phyloP scores from a whole-genome alignment of 345 rosid genomes.

The Eucalyptus grandis region DNA sequence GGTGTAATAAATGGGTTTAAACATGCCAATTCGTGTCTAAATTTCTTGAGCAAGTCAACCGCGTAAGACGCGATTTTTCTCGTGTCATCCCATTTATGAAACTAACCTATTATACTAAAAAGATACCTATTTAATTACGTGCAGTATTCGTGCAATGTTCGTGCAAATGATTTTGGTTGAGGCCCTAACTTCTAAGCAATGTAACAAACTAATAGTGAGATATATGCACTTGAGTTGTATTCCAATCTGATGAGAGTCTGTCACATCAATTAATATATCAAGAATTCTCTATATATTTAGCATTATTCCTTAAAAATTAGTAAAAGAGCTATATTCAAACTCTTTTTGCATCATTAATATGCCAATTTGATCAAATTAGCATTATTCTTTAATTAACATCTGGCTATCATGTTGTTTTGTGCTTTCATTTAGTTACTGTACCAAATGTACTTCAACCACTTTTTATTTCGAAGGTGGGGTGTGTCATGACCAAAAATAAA shows the following conservation, averaged over 20 bases:
- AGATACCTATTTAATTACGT: too few relatives aligned
- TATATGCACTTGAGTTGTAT: too few relatives aligned
- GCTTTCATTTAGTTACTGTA: not conserved
- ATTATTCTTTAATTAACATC: not conserved
- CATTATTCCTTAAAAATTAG: not conserved
- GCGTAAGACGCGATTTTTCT: too few relatives aligned
- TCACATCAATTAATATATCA: not conserved
- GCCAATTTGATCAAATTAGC: not conserved
- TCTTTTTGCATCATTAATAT: not conserved
- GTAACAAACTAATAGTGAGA: too few relatives aligned
- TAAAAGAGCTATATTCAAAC: not conserved
- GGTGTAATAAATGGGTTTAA: too few relatives aligned
- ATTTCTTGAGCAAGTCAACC: too few relatives aligned
- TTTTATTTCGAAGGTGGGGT: not conserved
- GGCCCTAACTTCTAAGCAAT: too few relatives aligned
- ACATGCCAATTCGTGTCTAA: too few relatives aligned
- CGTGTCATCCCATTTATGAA: too few relatives aligned
- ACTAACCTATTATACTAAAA: too few relatives aligned
- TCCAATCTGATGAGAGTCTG: not conserved
- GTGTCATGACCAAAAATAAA: not conserved
- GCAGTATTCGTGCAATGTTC: too few relatives aligned
- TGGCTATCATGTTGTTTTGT: not conserved
- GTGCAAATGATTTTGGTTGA: too few relatives aligned
- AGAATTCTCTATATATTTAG: not conserved
- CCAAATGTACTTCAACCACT: not conserved